phyloP scores from a whole-genome alignment of 129 eudicot genomes.

The Escallonia rubra region DNA sequence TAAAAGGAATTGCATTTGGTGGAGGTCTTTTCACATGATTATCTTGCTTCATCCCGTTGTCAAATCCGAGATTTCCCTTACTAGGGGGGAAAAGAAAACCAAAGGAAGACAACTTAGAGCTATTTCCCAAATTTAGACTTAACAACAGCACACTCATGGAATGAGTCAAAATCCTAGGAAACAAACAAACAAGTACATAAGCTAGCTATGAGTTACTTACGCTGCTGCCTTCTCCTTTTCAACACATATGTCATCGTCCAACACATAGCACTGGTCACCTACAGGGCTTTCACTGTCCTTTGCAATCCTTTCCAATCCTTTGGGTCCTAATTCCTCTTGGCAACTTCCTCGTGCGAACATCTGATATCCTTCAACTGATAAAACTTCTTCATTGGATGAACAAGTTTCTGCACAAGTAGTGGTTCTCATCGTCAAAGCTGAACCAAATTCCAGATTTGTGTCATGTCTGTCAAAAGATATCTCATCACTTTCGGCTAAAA shows the following conservation, averaged over 20 bases:
- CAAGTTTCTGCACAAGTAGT: conserved; percentile 13
- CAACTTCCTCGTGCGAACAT: conserved; percentile 14
- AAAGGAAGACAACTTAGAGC: conserved; percentile 4
- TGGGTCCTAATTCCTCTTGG: conserved; percentile 8
- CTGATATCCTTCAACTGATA: conserved; percentile 12
- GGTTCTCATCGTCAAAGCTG: conserved; percentile 6
- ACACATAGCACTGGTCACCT: conserved; percentile 15
- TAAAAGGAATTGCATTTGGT: conserved; percentile 78
- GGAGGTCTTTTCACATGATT: conserved; percentile 33
- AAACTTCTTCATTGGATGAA: conserved; percentile 7
- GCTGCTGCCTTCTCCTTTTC: conserved; percentile 21
- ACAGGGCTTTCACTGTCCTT: conserved; percentile 19
- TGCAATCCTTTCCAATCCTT: conserved; percentile 11
- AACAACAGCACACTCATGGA: conserved; percentile 2
- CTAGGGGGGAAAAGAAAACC: conserved; percentile 29
- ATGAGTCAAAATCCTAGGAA: background rate
- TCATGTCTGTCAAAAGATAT: conserved; percentile 8
- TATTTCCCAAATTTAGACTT: conserved; percentile 5
- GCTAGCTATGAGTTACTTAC: conserved; percentile 33
- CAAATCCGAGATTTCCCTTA: conserved; percentile 16
- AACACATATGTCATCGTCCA: conserved; percentile 6
- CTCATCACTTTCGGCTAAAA: conserved; percentile 12
- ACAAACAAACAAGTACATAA: background rate
- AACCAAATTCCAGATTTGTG: background rate
- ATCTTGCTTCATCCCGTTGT: conserved; percentile 26